These are phyloP conservation scores for Iberis amara DNA, from an alignment of 441 rosid species.

Conservation along the genomic window DNA sequence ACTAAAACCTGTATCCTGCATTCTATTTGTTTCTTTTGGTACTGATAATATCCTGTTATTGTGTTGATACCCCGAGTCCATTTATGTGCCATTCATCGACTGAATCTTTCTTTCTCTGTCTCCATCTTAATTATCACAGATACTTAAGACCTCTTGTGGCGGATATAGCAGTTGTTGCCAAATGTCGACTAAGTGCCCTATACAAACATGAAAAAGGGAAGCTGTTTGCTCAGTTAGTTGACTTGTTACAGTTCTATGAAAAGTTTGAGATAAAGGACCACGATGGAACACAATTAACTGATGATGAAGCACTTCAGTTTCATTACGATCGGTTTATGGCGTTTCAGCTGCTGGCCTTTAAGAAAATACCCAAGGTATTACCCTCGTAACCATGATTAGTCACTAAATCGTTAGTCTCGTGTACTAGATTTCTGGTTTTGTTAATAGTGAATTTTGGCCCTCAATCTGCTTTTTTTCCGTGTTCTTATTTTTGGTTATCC, in stretches of 20 bases:
- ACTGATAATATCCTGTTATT: neutral
- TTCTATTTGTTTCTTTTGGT: neutral
- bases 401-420: slow-evolving; percentile 12
- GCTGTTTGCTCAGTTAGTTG: slow-evolving; percentile 89
- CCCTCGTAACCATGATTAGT: slow-evolving; percentile 22
- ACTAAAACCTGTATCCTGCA: neutral
- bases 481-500: slow-evolving; percentile 2
- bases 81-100: slow-evolving; percentile 10
- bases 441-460: slow-evolving; percentile 10
- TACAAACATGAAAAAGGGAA: slow-evolving; percentile 83
- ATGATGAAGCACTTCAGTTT: slow-evolving; percentile 86
- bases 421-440: neutral
- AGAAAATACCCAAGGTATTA: slow-evolving; percentile 84
- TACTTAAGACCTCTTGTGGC: slow-evolving; percentile 95
- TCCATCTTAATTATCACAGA: slow-evolving; percentile 38
- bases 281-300: slow-evolving; percentile 86
- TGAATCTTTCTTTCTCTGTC: neutral
- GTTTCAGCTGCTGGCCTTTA: slow-evolving; percentile 85
- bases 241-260: slow-evolving; percentile 80
- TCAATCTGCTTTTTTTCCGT: slow-evolving; percentile 1
- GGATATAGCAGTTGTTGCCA: slow-evolving; percentile 89
- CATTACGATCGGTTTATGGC: slow-evolving; percentile 87
- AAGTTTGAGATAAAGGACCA: slow-evolving; percentile 97
- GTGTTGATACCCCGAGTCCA: neutral
- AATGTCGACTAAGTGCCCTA: slow-evolving; percentile 86